Base-by-base conservation (phyloP, 2,329 filamentous ascomycete species). In the Diaporthe sp. region DNA sequence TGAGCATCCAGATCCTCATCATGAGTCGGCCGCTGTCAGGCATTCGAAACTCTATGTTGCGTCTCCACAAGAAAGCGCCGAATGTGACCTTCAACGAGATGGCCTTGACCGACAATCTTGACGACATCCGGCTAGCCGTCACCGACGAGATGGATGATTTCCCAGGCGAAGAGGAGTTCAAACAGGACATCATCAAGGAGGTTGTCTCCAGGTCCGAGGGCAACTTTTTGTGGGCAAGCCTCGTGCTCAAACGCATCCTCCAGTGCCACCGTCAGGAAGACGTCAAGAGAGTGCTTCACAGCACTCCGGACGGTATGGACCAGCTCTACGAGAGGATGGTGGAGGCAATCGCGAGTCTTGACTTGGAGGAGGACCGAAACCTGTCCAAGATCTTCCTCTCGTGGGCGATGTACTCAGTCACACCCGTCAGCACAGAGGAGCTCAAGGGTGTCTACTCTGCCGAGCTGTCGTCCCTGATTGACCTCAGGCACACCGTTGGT, bases 191-290 rank as follows among this genome's bases (percentile, higher is more conserved):
- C 13, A 67, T 75, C 58, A 31, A 75, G 4, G 70, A 77, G 28
- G 72, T 79, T 9, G 57, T 65, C 1, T 58, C 49, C 5, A 76
- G 77, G n/a, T 78, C 78, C 0, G 73, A 80, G 10, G 77, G 78
- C 5, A 80, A 79, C 53, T 80, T 79, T 55, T 73, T 79, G 12
- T 79, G 78, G 79, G 76, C 75, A 1, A 75, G 72, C 22, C 77
- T 80, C 2, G 78, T 79, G 0, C 58, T 76, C 3, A 76, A 78
- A 9, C 72, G 73, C 1, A 61, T 80, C n/a, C 51, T 77, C 5
- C 71, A 68, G 20, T 80, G 79, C 25, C 79, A 76, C 49, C 75
- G 78, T 1, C 61, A 77, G 7, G 79, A 79, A 37, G 72, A 79
- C 10, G 75, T 80, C 44, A 71, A 57, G 51, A 61, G 73, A 7